Evolutionary conservation across 179 eudicot genomes (phyloP), one percentile per base, ranked within the genome.

Genomic region (Patellifolia procumbens): DNA sequence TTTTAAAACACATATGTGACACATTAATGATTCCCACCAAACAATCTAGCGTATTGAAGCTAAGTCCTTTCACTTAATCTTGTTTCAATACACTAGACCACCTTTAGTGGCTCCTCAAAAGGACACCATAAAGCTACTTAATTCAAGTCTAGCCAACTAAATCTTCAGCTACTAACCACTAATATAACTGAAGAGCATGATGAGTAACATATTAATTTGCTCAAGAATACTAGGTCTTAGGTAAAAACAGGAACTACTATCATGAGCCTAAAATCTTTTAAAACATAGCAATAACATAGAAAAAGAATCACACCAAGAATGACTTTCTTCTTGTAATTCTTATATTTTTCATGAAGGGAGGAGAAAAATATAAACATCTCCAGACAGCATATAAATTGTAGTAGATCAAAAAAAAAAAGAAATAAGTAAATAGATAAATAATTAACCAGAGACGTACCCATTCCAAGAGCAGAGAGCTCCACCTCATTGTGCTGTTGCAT

Each of bases 391-490:
- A 43, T 7, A 58, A 16, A 53, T 2, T 24, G 6, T 16, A 34
- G 2, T 12, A 34, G 62, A 34, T 48, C 74, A 59, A 59, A 28
- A 7, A 75, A 39, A 24, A 26, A 24, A 63, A 42, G 17, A n/a
- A 74, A 70, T 9, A 34, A 16, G 7, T 32, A 37, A 28, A 60
- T 12, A n/a, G 69, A 70, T 9, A 34, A 16, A 7, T 32, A 37
- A 28, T 53, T 12, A 39, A 60, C 32, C 35, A 39, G 71, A 66
- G 20, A 32, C 32, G 49, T 89, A 89, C 91, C 91, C 92, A 89
- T 89, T 65, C 92, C 92, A 77, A 89, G 86, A 53, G 91, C 92
- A 52, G 89, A 89, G 70, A 89, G 92, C 87, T 89, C 91, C 80
- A 87, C 88, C 74, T 87, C 92, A 63, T 76, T 83, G 73, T 86